phyloP scores from a whole-genome alignment of 768 basidiomycete species.

The Podaxis sp. region DNA sequence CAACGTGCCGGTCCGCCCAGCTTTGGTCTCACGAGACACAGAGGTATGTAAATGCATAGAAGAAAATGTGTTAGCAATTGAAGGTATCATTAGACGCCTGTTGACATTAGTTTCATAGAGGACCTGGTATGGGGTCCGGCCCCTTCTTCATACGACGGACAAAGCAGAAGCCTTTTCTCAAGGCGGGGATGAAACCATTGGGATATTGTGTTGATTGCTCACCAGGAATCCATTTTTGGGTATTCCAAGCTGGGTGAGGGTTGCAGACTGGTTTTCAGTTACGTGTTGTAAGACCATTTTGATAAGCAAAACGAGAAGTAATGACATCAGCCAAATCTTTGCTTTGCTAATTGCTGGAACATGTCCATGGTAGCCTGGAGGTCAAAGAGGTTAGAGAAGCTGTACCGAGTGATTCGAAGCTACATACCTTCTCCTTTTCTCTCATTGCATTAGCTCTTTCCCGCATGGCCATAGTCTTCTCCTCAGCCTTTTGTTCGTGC shows the following conservation, averaged over 20 bases:
- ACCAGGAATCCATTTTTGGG: not conserved
- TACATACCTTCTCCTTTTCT: constrained; percentile 68
- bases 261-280: not conserved
- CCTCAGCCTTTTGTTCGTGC: constrained; percentile 57
- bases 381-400: constrained; percentile 5
- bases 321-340: constrained; percentile 64
- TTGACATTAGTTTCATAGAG: constrained; percentile 13
- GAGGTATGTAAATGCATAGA: not conserved
- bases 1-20: constrained; percentile 3
- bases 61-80: not conserved
- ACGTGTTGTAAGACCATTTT: not conserved
- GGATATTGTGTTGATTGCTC: not conserved
- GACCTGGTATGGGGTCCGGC: constrained; percentile 11
- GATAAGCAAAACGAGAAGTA: not conserved
- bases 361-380: constrained; percentile 86
- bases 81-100: not conserved
- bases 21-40: not conserved
- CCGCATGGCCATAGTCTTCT: constrained; percentile 46
- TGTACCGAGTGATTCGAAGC: not conserved
- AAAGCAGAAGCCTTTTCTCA: not conserved
- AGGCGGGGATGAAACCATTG: constrained; percentile 3
- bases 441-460: constrained; percentile 64
- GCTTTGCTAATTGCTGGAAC: constrained; percentile 91
- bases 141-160: constrained; percentile 1
- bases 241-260: not conserved